phyloP scores from a whole-genome alignment of 164 flowering plant species.

The Buxus sempervirens region DNA sequence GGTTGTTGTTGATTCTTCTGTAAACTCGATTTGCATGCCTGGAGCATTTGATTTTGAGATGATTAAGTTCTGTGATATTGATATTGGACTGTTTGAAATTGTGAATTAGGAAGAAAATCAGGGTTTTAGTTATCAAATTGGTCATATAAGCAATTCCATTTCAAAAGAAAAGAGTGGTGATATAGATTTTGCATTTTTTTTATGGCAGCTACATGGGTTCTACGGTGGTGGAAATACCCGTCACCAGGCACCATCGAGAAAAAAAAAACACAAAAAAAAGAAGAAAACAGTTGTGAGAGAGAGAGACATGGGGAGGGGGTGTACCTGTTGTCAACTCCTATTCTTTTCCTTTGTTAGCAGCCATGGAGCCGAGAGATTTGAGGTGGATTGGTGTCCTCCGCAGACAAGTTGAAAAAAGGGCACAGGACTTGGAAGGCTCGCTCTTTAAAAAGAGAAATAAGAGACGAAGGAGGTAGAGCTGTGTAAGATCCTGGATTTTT shows the following conservation, averaged over 20 bases:
- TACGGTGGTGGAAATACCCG: slow-evolving; percentile 26
- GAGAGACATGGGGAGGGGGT: no score
- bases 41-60: not conserved
- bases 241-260: slow-evolving; percentile 18
- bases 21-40: not conserved
- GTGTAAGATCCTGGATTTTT: no score
- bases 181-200: slow-evolving; percentile 56
- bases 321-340: no score
- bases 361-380: no score
- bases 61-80: not conserved
- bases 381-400: no score
- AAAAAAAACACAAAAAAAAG: no score
- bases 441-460: no score
- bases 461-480: no score
- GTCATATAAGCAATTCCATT: not conserved
- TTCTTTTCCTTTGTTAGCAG: no score
- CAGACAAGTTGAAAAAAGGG: no score
- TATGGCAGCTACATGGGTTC: slow-evolving; percentile 37
- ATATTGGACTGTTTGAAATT: not conserved
- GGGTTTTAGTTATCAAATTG: not conserved
- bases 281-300: no score
- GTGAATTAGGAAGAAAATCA: not conserved
- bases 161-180: slow-evolving; percentile 1
- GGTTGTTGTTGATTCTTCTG: not conserved
- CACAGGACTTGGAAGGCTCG: no score